Evolutionary conservation across 2,329 filamentous ascomycete genomes (phyloP), one percentile per base, ranked within the genome.

Genomic region (Lachnellula hyalina): DNA sequence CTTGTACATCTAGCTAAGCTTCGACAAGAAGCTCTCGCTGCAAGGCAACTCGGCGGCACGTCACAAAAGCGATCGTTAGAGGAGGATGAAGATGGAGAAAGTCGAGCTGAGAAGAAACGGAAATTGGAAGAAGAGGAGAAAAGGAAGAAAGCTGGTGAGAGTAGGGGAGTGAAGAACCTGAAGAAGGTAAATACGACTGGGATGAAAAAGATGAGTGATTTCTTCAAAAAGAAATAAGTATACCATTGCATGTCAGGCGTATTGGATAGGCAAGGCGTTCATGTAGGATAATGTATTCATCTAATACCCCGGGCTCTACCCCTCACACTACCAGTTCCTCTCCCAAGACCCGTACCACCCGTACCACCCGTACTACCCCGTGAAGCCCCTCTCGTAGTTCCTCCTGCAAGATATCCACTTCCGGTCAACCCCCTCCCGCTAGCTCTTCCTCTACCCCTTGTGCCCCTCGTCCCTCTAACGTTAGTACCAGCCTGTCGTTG

Each of bases 121-220:
- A 92, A 86, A 70, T 84, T 87, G 73, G 91, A 96, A 49, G 93
- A 96, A 58, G 92, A 96, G 56, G 92, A 96, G 56, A 88, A 86
- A 74, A 86, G 83, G 70, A 92, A 86, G 72, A 92, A 95, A 74
- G 83, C 81, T 2, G 77, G 76, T 23, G 82, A 89, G 73, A 94
- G 88, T 59, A 79, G 84, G 28, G 92, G 84, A 0, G 83, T 96
- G 1, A 86, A 85, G 68, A 81, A 92, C 47, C 70, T 99, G 66
- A 88, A 88, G 70, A 99, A 97, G 74, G 93, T 92, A 47, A 89
- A 97, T 72, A 92, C 87, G 0, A 83, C 74, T 21, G 94, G 94
- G 1, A 99, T 99, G 94, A 94, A 89, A 80, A 99, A 97, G 77
- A 82, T 99, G 81, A 96, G 89, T 68, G 82, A 86, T 58, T 99